Conservation (phyloP, 768 basidiomycete genomes). For the Psilocybe azurescens region DNA sequence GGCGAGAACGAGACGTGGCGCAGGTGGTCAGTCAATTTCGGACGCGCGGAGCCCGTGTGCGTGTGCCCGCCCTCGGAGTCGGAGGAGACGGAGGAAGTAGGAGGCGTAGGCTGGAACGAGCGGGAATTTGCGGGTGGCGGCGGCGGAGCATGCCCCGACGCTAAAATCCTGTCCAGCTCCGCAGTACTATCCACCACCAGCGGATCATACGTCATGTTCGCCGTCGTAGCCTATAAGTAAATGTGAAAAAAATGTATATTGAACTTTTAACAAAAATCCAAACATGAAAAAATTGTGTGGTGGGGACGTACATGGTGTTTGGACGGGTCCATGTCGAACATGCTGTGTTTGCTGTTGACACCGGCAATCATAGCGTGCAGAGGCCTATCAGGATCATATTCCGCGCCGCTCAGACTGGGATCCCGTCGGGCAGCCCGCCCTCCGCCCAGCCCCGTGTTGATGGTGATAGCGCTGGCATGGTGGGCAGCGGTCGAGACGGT, state of each 20-base stretch:
- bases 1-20: slow-evolving; percentile 77
- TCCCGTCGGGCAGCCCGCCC: slow-evolving; percentile 56
- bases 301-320: slow-evolving; percentile 48
- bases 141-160: slow-evolving; percentile 53
- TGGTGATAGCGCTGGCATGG: slow-evolving; percentile 87
- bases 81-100: slow-evolving; percentile 56
- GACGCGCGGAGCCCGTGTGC: slow-evolving; percentile 44
- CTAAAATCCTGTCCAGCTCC: slow-evolving; percentile 64
- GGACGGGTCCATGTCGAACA: slow-evolving; percentile 58
- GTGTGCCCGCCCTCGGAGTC: slow-evolving; percentile 52
- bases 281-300: slow-evolving; percentile 1
- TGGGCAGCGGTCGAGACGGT: slow-evolving; percentile 87
- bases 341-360: slow-evolving; percentile 58
- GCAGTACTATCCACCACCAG: slow-evolving; percentile 66
- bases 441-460: slow-evolving; percentile 81
- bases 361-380: slow-evolving; percentile 74
- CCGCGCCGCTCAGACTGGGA: slow-evolving; percentile 70
- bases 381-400: slow-evolving; percentile 87
- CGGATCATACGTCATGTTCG: slow-evolving; percentile 52
- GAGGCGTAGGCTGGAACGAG: slow-evolving; percentile 51
- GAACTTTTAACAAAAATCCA: too few species aligned
- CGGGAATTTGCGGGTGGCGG: slow-evolving; percentile 31
- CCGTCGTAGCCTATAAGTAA: slow-evolving; percentile 20
- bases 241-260: too few species aligned
- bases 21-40: slow-evolving; percentile 74